These are phyloP conservation scores for Dissophora globulifera DNA, from an alignment of 192 early-diverging fungal genomes.

Conservation along the genomic window DNA sequence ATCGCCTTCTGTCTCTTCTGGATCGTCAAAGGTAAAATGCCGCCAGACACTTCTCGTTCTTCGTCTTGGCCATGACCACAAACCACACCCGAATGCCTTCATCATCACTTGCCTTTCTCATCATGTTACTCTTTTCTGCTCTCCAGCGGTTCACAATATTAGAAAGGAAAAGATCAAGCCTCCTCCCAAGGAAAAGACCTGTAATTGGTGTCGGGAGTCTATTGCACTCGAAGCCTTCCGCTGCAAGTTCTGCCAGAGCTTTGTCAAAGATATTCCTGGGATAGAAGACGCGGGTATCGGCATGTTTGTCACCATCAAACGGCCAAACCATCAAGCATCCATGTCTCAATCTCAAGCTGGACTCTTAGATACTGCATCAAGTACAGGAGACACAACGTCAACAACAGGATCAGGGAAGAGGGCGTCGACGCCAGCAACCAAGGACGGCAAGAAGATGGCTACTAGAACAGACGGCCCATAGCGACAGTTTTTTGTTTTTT, in stretches of 20 bases:
- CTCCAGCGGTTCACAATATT: constrained; percentile 28
- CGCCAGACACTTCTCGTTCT: no score
- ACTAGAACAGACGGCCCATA: no score
- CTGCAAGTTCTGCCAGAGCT: constrained; percentile 54
- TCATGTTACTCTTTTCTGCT: background rate
- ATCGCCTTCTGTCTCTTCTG: constrained; percentile 46
- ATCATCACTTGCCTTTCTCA: no score
- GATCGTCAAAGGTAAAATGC: constrained; percentile 41
- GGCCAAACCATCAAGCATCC: background rate
- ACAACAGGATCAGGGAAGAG: background rate
- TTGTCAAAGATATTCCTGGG: constrained; percentile 50
- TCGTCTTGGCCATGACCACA: no score
- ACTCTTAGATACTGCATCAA: background rate
- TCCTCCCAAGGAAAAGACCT: constrained; percentile 42
- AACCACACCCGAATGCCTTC: no score
- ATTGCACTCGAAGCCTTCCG: constrained; percentile 44
- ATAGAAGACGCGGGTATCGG: constrained; percentile 31
- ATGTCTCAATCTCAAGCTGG: no score
- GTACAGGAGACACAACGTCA: background rate
- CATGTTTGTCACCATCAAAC: constrained; percentile 44
- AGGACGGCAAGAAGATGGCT: background rate
- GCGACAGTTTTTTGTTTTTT: no score
- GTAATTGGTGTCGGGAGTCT: constrained; percentile 47
- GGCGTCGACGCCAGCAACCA: background rate
- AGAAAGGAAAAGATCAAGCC: constrained; percentile 32